Conservation (phyloP, 805 yeast species). For the Teunomyces gatunensis region DNA sequence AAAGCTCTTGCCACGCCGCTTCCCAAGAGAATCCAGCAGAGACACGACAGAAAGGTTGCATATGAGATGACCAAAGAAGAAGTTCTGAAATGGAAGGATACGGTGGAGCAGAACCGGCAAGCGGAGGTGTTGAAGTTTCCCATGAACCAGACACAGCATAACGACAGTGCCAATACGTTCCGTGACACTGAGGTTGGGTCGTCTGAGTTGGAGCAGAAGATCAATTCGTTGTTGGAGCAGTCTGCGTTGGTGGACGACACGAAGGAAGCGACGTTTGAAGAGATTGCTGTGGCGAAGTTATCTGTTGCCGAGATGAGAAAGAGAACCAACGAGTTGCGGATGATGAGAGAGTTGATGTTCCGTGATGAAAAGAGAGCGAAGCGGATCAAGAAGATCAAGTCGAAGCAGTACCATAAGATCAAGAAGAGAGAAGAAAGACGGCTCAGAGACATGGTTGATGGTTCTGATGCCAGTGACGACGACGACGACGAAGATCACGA, state of each 20-base stretch:
- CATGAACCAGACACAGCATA: constrained; percentile 43
- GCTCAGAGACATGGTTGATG: constrained; percentile 66
- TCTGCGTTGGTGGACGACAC: constrained; percentile 71
- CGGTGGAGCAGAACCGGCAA: constrained; percentile 71
- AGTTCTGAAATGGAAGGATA: constrained; percentile 84
- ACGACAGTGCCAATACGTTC: constrained; percentile 37
- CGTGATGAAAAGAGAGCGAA: constrained; percentile 90
- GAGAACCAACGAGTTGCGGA: constrained; percentile 76
- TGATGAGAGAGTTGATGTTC: constrained; percentile 95
- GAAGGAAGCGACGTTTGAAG: constrained; percentile 82
- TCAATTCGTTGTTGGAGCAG: constrained; percentile 56
- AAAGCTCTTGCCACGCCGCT: constrained; percentile 73
- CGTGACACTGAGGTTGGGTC: background rate
- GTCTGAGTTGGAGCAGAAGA: constrained; percentile 65
- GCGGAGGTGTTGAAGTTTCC: constrained; percentile 88
- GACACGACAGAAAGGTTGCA: constrained; percentile 86
- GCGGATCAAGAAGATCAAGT: constrained; percentile 90
- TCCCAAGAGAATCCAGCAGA: constrained; percentile 80
- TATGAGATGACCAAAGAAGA: constrained; percentile 86
- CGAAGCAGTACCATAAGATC: constrained; percentile 82
- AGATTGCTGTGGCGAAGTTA: constrained; percentile 76
- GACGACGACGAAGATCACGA: constrained; percentile 64
- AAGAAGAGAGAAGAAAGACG: constrained; percentile 79
- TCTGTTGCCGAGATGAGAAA: constrained; percentile 75
- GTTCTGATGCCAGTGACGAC: constrained; percentile 49